Evolutionary conservation across 179 eudicot species (phyloP).

Genomic region (Beta lomatogona): DNA sequence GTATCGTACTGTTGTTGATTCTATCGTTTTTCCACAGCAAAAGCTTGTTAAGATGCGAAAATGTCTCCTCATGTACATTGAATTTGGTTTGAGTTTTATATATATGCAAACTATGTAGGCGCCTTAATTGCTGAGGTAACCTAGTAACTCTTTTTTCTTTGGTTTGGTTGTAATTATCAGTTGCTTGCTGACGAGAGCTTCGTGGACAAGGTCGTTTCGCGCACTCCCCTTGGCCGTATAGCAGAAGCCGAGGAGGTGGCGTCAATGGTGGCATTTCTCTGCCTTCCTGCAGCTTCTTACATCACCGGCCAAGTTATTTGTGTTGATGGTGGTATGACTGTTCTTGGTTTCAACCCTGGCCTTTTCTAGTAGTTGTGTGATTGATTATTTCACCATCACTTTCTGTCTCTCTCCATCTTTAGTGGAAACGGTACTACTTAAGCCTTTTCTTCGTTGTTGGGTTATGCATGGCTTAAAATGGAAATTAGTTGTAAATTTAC

Average conservation of each 20-base stretch:
- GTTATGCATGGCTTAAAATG: no score
- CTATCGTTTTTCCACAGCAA: not conserved
- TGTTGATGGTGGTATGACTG: conserved; percentile 78
- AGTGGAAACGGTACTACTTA: not conserved
- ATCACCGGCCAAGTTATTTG: conserved; percentile 69
- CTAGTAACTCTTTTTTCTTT: not conserved
- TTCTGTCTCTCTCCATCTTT: not conserved
- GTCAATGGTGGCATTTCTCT: conserved; percentile 63
- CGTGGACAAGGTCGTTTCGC: conserved; percentile 41
- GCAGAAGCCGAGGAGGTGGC: conserved; percentile 71
- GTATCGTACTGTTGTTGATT: not conserved
- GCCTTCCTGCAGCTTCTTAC: conserved; percentile 79
- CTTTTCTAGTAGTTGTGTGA: conserved; percentile 1
- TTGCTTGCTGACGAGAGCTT: conserved; percentile 55
- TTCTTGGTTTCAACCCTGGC: conserved; percentile 43
- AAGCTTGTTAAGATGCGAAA: not conserved
- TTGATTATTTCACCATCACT: not conserved
- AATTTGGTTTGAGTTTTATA: not conserved
- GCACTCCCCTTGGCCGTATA: conserved; percentile 57
- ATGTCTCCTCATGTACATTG: not conserved
- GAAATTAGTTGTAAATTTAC: no score
- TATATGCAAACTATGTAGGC: not conserved
- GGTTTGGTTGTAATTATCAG: conserved; percentile 32
- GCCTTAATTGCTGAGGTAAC: conserved; percentile 6
- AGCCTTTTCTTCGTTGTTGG: no score